Evolutionary conservation across 2,329 filamentous ascomycete species (phyloP), one percentile per base, ranked within the genome.

Genomic region (Daldinia sp.): DNA sequence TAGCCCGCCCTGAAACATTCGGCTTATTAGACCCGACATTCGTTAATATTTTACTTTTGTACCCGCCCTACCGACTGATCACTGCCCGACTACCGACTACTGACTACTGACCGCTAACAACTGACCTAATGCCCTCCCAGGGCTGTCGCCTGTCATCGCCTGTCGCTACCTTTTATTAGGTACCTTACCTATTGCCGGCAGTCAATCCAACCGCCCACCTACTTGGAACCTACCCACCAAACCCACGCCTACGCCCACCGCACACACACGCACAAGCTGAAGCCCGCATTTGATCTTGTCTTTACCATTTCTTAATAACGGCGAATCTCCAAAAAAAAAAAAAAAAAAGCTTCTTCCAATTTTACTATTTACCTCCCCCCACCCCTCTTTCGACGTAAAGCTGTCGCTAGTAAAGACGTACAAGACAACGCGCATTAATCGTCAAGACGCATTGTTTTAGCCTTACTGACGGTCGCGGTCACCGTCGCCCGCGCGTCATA

Each of bases 401-500:
- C 47, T 17, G 54, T 35, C 37, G 43, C 54, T 23, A 27, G 13
- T 13, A 43, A 54, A 49, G 49, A 50, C 32, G 47, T 60, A 59
- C 49, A 50, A 60, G 47, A 53, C 58, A 47, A 56, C 67, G 54
- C 67, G 62, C 59, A 67, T 66, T 51, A 45, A 60, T 62, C 47
- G 50, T 49, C 51, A 47, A 58, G 49, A 66, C 58, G 56, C 52
- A 63, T 51, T 39, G 23, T 53, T 56, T 29, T 63, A 56, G 47
- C 53, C 53, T 35, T 64, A 54, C 54, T 19, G 64, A 68, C 66
- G 56, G 66, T 66, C 66, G 67, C 65, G 68, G 69, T 72, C 65
- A 65, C 61, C 58, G 63, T 68, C 59, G 63, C 70, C 63, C 63
- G 73, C 73, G 73, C 71, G 73, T 72, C 73, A 72, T 72, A 68